Base-by-base conservation (phyloP, 2,329 filamentous ascomycete species). In the Aspergillus vadensis region DNA sequence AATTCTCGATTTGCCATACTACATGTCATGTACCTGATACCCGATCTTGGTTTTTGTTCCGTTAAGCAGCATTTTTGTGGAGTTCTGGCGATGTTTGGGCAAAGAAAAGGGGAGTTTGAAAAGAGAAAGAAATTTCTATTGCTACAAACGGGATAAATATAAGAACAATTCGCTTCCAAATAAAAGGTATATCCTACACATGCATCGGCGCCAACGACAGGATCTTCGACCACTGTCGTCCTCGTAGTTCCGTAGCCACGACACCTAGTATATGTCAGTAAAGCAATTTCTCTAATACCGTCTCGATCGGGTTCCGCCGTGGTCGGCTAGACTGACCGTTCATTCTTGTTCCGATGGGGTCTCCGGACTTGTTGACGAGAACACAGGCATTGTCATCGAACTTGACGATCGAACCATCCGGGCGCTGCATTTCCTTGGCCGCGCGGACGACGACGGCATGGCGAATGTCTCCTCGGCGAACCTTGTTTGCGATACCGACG, bases 331-430 rank as follows among this genome's bases (percentile, higher is more conserved):
- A 78, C 81, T 72, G 64, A 84, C 87, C 92, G 78, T 92, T 96
- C 82, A 97, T 86, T 75, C 95, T 89, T 15, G 91, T 92, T 55
- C 95, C 95, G 69, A 99, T 91, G 23, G 95, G 95, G 76, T 99
- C 95, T 47, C 95, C 96, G 9, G 91, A 85, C 85, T 98, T 99
- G 81, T 96, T 98, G 77, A 99, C 90, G 68, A 99, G 82, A 49
- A 99, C 95, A 76, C 95, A 99, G 51, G 95, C 95, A 78, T 99
- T 99, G 80, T 99, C 95, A 79, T 96, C 95, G 77, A 99, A 99
- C 69, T 88, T 88, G 67, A 99, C 89, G 50, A 95, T 88, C 73
- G 89, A 93, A 55, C 95, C 95, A 80, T 99, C 95, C 32, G 87
- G 86, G 64, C 95, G 85, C 77, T 95, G 91, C 63, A 90, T 86